Conservation (phyloP, 2,329 filamentous ascomycete genomes). For the Pseudonectria foliicola region DNA sequence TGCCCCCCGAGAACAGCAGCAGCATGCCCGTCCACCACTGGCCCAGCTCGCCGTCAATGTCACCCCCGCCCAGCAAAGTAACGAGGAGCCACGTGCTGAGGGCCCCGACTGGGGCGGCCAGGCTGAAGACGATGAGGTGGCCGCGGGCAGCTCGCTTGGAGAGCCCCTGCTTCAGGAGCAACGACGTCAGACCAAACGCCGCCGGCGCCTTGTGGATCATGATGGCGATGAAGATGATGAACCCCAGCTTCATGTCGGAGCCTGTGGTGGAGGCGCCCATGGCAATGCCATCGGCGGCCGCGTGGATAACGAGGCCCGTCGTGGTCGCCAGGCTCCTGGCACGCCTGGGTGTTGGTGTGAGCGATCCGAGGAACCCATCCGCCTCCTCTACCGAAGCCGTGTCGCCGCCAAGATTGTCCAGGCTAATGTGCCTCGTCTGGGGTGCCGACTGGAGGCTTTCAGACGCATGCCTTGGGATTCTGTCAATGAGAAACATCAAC, state of each 20-base stretch:
- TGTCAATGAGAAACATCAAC: slow-evolving; percentile 94
- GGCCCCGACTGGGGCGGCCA: slow-evolving; percentile 83
- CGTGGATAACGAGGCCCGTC: slow-evolving; percentile 90
- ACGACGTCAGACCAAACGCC: slow-evolving; percentile 86
- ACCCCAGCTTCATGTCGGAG: slow-evolving; percentile 65
- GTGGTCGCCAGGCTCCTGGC: slow-evolving; percentile 72
- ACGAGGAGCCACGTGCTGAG: slow-evolving; percentile 76
- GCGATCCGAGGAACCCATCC: slow-evolving; percentile 52
- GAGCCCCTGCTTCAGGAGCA: slow-evolving; percentile 83
- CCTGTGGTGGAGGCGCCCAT: slow-evolving; percentile 83
- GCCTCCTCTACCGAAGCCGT: slow-evolving; percentile 45
- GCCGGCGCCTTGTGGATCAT: slow-evolving; percentile 97
- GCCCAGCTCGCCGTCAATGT: slow-evolving; percentile 51
- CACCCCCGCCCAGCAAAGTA: slow-evolving; percentile 60
- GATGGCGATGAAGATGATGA: slow-evolving; percentile 92
- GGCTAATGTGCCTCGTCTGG: slow-evolving; percentile 74
- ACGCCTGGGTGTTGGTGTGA: slow-evolving; percentile 50
- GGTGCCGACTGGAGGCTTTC: slow-evolving; percentile 58
- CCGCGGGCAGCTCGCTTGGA: slow-evolving; percentile 78
- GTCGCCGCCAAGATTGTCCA: slow-evolving; percentile 66
- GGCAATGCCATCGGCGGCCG: slow-evolving; percentile 89
- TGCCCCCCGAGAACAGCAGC: slow-evolving; percentile 90
- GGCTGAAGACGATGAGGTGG: slow-evolving; percentile 83
- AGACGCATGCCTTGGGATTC: slow-evolving; percentile 66
- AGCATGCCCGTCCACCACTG: slow-evolving; percentile 90